Evolutionary conservation across 768 basidiomycete genomes (phyloP).

Genomic region (Boletus edulis): DNA sequence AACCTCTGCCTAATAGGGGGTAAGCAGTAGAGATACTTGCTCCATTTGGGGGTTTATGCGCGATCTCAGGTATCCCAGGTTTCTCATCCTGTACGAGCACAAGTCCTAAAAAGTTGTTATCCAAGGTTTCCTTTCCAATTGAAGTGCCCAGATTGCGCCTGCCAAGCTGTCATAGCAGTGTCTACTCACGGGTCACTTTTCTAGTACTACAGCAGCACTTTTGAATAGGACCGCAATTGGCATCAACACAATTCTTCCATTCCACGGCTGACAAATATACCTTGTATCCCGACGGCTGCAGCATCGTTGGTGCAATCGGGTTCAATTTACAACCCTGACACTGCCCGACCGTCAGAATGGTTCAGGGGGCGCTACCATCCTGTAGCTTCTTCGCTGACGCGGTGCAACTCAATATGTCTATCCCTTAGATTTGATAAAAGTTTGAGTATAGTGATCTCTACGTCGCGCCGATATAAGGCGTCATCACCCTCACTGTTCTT

Average conservation of each 20-base stretch:
- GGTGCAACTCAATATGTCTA: neutral
- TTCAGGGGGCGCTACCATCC: neutral
- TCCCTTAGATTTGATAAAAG: neutral
- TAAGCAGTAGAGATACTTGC: neutral
- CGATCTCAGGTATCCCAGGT: neutral
- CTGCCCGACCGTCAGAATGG: neutral
- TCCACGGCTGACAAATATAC: neutral
- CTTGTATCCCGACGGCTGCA: neutral
- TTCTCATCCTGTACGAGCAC: neutral
- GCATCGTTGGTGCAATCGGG: too few relatives aligned
- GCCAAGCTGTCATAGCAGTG: neutral
- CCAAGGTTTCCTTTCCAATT: neutral
- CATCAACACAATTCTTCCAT: neutral
- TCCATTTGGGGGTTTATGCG: neutral
- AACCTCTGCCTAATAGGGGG: neutral
- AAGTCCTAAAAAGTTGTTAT: too few relatives aligned
- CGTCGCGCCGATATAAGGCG: neutral
- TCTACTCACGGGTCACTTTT: neutral
- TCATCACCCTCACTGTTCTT: neutral
- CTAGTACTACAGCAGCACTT: neutral
- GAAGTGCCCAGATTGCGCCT: neutral
- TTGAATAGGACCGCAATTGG: neutral
- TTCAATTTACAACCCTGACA: conserved; percentile 16
- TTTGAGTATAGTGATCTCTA: neutral
- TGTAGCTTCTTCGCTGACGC: neutral